phyloP scores from a whole-genome alignment of 2,329 filamentous ascomycete genomes.

The Didymella keratinophila region DNA sequence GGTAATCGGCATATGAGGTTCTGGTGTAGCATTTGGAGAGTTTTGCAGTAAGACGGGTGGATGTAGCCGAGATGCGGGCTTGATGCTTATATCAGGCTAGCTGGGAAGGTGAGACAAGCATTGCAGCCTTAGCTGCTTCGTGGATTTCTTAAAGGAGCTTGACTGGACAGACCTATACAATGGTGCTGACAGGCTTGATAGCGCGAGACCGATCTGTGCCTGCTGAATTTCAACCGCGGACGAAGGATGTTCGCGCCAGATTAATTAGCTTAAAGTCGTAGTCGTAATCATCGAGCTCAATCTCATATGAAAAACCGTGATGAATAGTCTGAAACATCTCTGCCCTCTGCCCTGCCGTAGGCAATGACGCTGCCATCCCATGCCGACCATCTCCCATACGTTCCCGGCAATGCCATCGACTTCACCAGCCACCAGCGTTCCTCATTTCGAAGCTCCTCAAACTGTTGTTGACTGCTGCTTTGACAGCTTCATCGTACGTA shows the following conservation, averaged over 20 bases:
- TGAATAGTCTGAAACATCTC: no score
- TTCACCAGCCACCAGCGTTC: no score
- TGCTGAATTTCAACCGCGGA: not conserved
- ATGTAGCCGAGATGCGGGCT: not conserved
- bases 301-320: not conserved
- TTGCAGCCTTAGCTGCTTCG: not conserved
- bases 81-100: not conserved
- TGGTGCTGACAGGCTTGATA: not conserved
- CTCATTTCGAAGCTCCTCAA: no score
- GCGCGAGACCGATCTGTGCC: not conserved
- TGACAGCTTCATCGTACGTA: no score
- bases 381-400: no score
- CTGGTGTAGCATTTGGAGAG: no score
- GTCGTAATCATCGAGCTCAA: not conserved
- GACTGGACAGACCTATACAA: not conserved
- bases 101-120: not conserved
- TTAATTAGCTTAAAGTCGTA: not conserved
- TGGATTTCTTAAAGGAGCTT: not conserved
- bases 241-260: not conserved
- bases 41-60: not conserved
- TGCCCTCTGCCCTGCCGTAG: no score
- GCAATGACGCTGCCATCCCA: no score
- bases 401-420: no score
- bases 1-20: not conserved
- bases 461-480: no score